Evolutionary conservation across 495 filamentous ascomycete genomes (phyloP), one percentile per base, ranked within the genome.

Genomic region (Pseudotulostoma volvatum): DNA sequence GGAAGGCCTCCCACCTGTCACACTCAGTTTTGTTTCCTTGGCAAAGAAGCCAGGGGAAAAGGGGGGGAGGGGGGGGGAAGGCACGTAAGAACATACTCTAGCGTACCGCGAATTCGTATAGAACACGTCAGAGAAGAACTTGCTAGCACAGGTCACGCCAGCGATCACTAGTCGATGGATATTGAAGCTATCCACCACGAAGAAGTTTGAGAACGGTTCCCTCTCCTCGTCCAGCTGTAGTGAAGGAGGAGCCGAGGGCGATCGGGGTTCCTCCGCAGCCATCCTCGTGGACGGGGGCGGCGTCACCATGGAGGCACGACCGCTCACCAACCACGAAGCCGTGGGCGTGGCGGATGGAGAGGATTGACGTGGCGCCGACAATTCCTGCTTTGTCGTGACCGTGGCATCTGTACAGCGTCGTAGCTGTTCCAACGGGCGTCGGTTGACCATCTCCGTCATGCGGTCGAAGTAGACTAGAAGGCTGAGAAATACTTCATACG

Each of bases 71-170:
- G 34, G 25, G 37, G 35, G 30, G 18, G 32, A 31, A n/a, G n/a
- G n/a, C n/a, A n/a, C n/a, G n/a, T 9, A 25, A 8, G 21, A 37
- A 52, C 67, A 44, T 72, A 93, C 90, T 81, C 96, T 99, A 44
- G 92, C 90, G 56, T 99, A 99, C 72, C 90, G 70, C 33, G 92
- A 96, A 60, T 99, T 99, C 13, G 90, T 99, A 51, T 96, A 99
- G 50, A 99, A 99, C 32, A 96, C 85, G 64, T 99, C 90, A 2
- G 87, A 95, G 57, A 99, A 99, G 68, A 96, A 99, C 63, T 99
- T 99, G 71, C 87, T 94, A 8, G 92, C 88, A 57, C 92, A 96
- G 11, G 90, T 96, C 34, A 99, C 92, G 15, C 87, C 90, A 7
- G 90, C 86, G 56, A 99, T 99, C 33, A 96, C 87, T 38, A 99